Conservation (phyloP, 352 stramenopile species). For the Phytophthora sp. region DNA sequence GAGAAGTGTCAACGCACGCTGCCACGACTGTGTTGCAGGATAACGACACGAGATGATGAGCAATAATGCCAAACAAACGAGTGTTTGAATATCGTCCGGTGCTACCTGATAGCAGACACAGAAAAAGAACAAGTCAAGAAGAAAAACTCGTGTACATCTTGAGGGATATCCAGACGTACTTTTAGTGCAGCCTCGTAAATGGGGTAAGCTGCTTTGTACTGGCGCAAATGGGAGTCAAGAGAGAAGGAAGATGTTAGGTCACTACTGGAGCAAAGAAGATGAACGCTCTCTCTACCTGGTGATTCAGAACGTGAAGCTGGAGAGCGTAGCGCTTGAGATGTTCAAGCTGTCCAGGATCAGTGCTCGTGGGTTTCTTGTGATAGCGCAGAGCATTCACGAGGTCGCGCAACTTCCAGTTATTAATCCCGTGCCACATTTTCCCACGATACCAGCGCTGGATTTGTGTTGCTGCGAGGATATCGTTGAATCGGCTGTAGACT, state of each 20-base stretch:
- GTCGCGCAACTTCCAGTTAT: constrained; percentile 46
- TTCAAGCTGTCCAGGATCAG: constrained; percentile 31
- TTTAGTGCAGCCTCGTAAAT: constrained; percentile 63
- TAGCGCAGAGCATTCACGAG: constrained; percentile 48
- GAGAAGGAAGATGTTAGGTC: not conserved
- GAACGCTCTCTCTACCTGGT: constrained; percentile 43
- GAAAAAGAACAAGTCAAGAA: not conserved
- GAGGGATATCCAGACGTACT: constrained; percentile 25
- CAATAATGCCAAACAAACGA: constrained; percentile 56
- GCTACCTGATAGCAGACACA: constrained; percentile 34
- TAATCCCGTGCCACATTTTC: constrained; percentile 59
- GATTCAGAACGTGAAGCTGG: constrained; percentile 55
- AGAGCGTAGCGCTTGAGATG: constrained; percentile 49
- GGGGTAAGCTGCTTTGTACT: constrained; percentile 60
- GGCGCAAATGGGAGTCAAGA: too few species aligned
- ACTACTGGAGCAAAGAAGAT: not conserved
- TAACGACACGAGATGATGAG: constrained; percentile 71
- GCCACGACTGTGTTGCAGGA: constrained; percentile 59
- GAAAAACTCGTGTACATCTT: not conserved
- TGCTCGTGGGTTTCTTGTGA: constrained; percentile 35
- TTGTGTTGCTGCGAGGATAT: constrained; percentile 32
- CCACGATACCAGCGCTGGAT: constrained; percentile 67
- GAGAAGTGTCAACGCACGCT: constrained; percentile 46
- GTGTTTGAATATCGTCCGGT: constrained; percentile 43
- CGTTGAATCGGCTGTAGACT: constrained; percentile 47